Conservation (phyloP, 1,139 yeast genomes). For the Eremothecium coryli region DNA sequence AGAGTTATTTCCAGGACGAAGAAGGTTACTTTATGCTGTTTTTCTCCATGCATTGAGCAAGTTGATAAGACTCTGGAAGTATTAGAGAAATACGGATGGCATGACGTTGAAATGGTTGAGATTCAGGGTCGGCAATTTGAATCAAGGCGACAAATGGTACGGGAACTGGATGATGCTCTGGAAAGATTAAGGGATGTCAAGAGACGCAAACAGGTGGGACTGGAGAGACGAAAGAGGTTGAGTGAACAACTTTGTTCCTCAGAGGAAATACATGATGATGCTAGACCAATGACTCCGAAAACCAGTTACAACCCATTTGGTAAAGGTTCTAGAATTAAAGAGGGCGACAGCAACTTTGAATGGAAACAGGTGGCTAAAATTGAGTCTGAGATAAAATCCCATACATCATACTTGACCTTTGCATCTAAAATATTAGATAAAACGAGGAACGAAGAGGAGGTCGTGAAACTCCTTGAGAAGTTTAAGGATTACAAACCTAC, state of each 20-base stretch:
- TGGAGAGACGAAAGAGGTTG: constrained; percentile 46
- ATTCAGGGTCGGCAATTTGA: constrained; percentile 83
- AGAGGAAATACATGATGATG: constrained; percentile 19
- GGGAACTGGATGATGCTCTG: constrained; percentile 71
- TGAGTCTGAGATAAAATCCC: constrained; percentile 82
- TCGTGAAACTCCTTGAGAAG: constrained; percentile 5
- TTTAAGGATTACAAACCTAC: constrained; percentile 5
- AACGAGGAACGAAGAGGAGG: constrained; percentile 16
- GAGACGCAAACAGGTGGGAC: constrained; percentile 62
- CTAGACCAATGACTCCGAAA: constrained; percentile 32
- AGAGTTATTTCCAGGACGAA: constrained; percentile 47
- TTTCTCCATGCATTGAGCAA: constrained; percentile 97
- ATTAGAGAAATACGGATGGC: constrained; percentile 71
- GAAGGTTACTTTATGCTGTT: constrained; percentile 73
- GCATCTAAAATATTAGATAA: constrained; percentile 41
- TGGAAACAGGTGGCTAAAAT: constrained; percentile 81
- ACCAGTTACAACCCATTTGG: constrained; percentile 87
- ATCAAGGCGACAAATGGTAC: constrained; percentile 81
- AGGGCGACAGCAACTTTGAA: constrained; percentile 69
- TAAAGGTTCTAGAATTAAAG: constrained; percentile 58
- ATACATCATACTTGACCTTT: constrained; percentile 89
- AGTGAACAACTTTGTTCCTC: constrained; percentile 24
- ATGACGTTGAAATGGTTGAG: constrained; percentile 88
- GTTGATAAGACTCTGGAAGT: constrained; percentile 78
- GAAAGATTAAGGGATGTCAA: constrained; percentile 75